Percentiles rank a stretch among this genome's conserved stretches.
Evolutionary conservation across 1,284 basidiomycete genomes (phyloP).

Genomic region (Naganishia albida): DNA sequence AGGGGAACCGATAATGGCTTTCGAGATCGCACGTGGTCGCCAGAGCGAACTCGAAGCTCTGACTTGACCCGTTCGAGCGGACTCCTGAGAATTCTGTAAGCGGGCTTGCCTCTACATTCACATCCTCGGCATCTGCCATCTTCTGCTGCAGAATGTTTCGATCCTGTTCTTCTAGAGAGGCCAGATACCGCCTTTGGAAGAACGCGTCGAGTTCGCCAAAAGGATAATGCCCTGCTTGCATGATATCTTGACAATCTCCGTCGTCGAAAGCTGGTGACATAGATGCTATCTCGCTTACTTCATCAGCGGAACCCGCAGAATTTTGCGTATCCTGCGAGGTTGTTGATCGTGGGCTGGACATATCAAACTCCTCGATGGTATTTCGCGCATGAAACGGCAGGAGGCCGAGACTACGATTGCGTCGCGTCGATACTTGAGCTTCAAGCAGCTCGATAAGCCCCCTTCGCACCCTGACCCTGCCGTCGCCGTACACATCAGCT

Average conservation of each 20-base stretch:
- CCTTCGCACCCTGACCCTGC: constrained; percentile 17
- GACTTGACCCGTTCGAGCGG: neutral
- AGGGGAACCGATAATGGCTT: neutral
- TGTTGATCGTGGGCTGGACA: neutral
- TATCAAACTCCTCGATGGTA: neutral
- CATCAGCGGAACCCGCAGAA: neutral
- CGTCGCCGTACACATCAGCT: constrained; percentile 27
- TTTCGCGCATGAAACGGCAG: constrained; percentile 4
- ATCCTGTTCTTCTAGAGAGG: constrained; percentile 18
- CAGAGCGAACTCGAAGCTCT: neutral
- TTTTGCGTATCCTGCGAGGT: neutral
- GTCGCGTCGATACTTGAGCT: neutral
- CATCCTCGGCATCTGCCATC: neutral
- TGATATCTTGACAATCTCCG: neutral
- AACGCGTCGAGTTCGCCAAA: neutral
- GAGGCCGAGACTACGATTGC: neutral
- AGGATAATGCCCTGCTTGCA: constrained; percentile 10
- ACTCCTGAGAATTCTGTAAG: neutral
- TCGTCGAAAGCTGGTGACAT: neutral
- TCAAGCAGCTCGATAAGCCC: neutral
- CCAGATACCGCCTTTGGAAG: neutral
- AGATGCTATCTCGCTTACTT: constrained; percentile 6
- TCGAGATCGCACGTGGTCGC: neutral
- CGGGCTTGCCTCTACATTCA: too few relatives aligned
- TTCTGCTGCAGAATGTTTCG: neutral